Evolutionary conservation across 2,329 filamentous ascomycete species (phyloP), one percentile per base, ranked within the genome.

Genomic region (Lasiodiplodia gonubiensis): DNA sequence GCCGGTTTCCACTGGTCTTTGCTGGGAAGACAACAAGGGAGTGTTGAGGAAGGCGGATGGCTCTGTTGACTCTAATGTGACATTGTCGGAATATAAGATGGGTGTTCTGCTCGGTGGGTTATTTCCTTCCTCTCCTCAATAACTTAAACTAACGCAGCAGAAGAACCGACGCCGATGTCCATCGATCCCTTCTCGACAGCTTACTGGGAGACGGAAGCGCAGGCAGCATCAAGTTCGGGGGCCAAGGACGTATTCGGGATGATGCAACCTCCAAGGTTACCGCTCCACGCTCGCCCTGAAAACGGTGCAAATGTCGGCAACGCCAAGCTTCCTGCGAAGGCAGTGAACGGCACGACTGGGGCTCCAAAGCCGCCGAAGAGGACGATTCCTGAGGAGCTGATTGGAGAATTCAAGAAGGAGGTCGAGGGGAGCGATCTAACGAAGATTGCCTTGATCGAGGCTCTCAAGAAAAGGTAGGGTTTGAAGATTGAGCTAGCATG

Each of bases 161-260:
- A n/a, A 78, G 84, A 85, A 60, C 76, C 80, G 4, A 76, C 81
- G 61, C 75, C 78, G 65, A 80, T 88, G 77, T 79, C 89, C 8
- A 94, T 99, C 70, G 90, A 99, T 74, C 95, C 95, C 0, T 96
- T 94, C 75, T 94, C 92, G 0, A 88, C 88, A 0, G 78, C 83
- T 0, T 98, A 98, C 78, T 98, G 95, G 95, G 77, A 78, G 8
- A 74, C 76, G 11, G 73, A 78, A 2, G 73, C 74, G 46, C 46
- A 48, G 57, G 14, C 59, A 23, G 12, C 59, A 37, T 25, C 27
- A 7, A n/a, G n/a, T 37, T 33, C 59, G 51, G 42, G 6, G 23
- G 23, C n/a, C 30, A 63, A 71, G 68, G 71, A 70, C 8, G 54
- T 49, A 18, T 72, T 71, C 37, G 72, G 74, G 16, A 53, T 72